Conservation (phyloP, 2,329 filamentous ascomycete genomes). For the Huntiella savannae region DNA sequence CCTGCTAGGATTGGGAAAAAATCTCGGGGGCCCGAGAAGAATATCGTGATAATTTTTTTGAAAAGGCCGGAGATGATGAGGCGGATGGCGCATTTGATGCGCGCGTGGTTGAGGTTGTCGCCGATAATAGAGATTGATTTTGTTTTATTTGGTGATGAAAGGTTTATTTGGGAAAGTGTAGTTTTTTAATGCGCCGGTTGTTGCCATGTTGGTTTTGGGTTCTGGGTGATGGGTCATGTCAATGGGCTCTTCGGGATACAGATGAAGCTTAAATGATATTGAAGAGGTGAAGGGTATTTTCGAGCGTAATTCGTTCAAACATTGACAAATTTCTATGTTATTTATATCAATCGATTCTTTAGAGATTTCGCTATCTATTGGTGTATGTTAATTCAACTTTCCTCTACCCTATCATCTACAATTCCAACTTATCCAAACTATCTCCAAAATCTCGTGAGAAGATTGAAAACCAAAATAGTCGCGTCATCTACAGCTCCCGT, state of each 20-base stretch:
- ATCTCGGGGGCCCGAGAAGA: not conserved
- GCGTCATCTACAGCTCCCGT: not conserved
- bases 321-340: not conserved
- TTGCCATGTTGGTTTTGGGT: not conserved
- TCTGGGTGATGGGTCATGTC: not conserved
- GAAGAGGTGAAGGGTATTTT: not conserved
- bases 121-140: not conserved
- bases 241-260: not conserved
- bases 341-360: not conserved
- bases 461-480: not conserved
- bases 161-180: not conserved
- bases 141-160: not conserved
- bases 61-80: not conserved
- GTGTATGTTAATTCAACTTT: too few relatives aligned
- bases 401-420: too few relatives aligned
- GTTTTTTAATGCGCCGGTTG: not conserved
- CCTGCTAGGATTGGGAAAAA: too few relatives aligned
- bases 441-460: not conserved
- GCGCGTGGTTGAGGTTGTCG: too few relatives aligned
- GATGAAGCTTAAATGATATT: not conserved
- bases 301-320: too few relatives aligned
- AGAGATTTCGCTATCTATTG: too few relatives aligned
- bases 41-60: not conserved
- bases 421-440: not conserved
- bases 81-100: not conserved